Percentiles rank a stretch among this genome's conserved stretches.
phyloP scores from a whole-genome alignment of 495 filamentous ascomycete genomes.

The Aspergillus leporis region DNA sequence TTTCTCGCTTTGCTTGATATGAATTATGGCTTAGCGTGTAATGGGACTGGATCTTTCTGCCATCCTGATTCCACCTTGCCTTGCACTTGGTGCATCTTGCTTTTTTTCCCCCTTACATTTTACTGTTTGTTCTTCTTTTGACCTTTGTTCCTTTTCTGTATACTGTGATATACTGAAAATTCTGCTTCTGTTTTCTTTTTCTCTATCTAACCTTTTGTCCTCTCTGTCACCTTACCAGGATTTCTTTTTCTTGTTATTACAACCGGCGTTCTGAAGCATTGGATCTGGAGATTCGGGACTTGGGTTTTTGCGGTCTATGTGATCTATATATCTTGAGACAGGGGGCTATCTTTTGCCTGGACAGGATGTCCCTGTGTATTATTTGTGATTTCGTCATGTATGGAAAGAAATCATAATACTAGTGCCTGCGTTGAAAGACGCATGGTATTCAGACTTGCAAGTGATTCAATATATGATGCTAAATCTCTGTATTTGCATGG shows the following conservation, averaged over 20 bases:
- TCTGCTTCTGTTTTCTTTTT: conserved; percentile 12
- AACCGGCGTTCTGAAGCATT: conserved; percentile 39
- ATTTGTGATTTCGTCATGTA: conserved; percentile 18
- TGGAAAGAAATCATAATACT: conserved; percentile 26
- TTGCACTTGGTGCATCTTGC: conserved; percentile 13
- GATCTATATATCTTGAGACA: conserved; percentile 22
- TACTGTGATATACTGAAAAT: conserved; percentile 28
- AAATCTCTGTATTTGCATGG: background rate
- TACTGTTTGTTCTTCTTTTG: conserved; percentile 16
- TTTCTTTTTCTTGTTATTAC: conserved; percentile 23
- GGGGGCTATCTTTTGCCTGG: conserved; percentile 12
- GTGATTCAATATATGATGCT: background rate
- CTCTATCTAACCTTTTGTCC: conserved; percentile 15
- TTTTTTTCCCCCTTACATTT: conserved; percentile 20
- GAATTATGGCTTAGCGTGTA: conserved; percentile 48
- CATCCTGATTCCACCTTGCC: conserved; percentile 27
- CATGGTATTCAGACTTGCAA: conserved; percentile 10
- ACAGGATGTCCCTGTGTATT: conserved; percentile 18
- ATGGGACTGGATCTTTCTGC: conserved; percentile 29
- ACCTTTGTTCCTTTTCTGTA: conserved; percentile 11
- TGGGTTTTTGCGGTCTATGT: conserved; percentile 23
- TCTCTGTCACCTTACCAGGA: conserved; percentile 24
- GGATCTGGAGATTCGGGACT: conserved; percentile 36
- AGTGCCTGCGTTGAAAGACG: conserved; percentile 15
- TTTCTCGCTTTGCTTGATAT: conserved; percentile 35